Base-by-base conservation (phyloP, 2,329 filamentous ascomycete species). In the Juglanconis oblonga region DNA sequence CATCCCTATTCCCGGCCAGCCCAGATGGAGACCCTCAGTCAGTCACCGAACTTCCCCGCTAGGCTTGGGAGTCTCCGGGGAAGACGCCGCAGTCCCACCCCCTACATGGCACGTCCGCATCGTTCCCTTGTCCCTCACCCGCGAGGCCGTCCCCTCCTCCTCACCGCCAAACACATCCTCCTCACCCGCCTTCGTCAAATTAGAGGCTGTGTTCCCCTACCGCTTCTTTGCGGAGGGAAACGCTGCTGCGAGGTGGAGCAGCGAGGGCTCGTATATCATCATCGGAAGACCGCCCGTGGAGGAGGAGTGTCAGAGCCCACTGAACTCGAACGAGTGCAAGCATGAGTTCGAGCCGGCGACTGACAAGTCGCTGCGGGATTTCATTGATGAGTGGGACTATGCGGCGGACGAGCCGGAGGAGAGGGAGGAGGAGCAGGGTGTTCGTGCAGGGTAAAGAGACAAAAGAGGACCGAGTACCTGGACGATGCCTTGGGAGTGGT, bases 151-250 rank as follows among this genome's bases (percentile, higher is more conserved):
- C 4, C 1, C 10, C 10, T 29, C 35, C 9, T 42, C 51, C 4
- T 31, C 35, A 7, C 51, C 35, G 13, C 45, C 45, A 17, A 48
- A 13, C 17, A 31, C 45, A 2, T 24, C 45, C 4, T 14, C 44
- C 7, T 13, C 51, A 17, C 59, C 55, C 31, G 14, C 51, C 17
- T 24, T 45, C 1, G 5, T 56, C 36, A 56, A 44, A n/a, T 32
- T 62, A 5, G 60, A 62, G 50, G 60, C 52, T 3, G 24, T 56
- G 13, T 44, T 62, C 17, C 56, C 60, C 14, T 55, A 38, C 11
- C 38, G 55, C 9, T 31, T 40, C 17, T 42, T 52, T 8, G n/a
- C 35, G 6, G 48, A 33, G 24, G 33, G 35, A 29, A 36, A 53
- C 35, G 36, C 31, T 31, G 29, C 60, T 13, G 42, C 42, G 8